Evolutionary conservation across 106 monocot genomes (phyloP).

Genomic region (Phalaenopsis equestris): DNA sequence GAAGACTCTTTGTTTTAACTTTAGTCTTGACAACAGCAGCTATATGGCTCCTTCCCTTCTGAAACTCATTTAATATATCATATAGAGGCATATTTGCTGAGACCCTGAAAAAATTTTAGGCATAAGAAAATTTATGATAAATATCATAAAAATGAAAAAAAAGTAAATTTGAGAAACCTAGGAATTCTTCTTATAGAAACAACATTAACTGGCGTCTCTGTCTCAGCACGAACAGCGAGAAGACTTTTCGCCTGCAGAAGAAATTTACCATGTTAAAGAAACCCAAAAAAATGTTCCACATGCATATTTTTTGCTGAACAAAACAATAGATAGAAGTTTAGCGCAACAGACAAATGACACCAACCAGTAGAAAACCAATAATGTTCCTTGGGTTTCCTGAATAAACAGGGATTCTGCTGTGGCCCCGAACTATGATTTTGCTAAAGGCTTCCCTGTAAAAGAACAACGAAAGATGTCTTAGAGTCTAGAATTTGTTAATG

Average conservation of each 20-base stretch:
- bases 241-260: slow-evolving; percentile 85
- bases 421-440: slow-evolving; percentile 95
- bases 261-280: not conserved
- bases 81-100: slow-evolving; percentile 97
- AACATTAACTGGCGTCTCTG: slow-evolving; percentile 95
- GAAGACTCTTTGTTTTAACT: slow-evolving; percentile 22
- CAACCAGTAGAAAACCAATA: slow-evolving; percentile 89
- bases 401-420: slow-evolving; percentile 95
- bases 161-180: slow-evolving; percentile 32
- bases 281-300: not conserved
- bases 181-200: slow-evolving; percentile 98
- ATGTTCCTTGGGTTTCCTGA: slow-evolving; percentile 91
- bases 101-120: slow-evolving; percentile 49
- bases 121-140: slow-evolving; percentile 12
- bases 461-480: not conserved
- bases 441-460: slow-evolving; percentile 91
- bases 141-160: not conserved
- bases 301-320: not conserved
- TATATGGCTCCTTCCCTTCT: slow-evolving; percentile 99
- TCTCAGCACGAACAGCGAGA: slow-evolving; percentile 95
- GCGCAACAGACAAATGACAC: slow-evolving; percentile 5
- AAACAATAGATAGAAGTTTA: not conserved
- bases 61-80: slow-evolving; percentile 99
- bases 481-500: not conserved
- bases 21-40: slow-evolving; percentile 90